Evolutionary conservation across 768 basidiomycete species (phyloP), one percentile per base, ranked within the genome.

Genomic region (Leccinum aurantiacum): DNA sequence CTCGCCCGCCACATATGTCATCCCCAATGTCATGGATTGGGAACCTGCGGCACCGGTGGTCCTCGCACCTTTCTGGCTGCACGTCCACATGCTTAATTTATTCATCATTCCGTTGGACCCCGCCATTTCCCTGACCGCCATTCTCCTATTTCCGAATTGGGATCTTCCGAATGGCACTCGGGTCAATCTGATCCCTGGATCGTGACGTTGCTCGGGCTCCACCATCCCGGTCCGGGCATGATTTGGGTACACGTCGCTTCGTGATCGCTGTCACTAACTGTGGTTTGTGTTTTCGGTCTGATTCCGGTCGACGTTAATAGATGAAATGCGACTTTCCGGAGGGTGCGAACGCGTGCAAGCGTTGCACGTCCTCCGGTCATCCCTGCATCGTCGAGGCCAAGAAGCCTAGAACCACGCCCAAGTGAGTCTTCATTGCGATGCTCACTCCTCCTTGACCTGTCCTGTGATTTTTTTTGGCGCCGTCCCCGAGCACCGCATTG

Each of bases 301-400:
- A 49, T 55, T 58, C 63, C 64, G 65, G 64, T 47, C 33, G 54
- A 61, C 19, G 41, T 35, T 29, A 29, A 60, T 63, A 92, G 89
- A 93, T 93, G 91, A 92, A 88, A 79, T 93, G 91, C 75, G 87
- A 87, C 65, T 92, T 93, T 70, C 87, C 87, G 41, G 79, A 78
- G 63, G 79, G 84, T 60, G 85, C 88, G 56, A 86, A 84, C 67
- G 85, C 88, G n/a, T 93, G 91, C 76, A 86, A 82, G 68, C 83
- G 91, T 52, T 93, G 91, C 74, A 87, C 83, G 65, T 66, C 80
- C 27, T 83, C 86, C 54, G 86, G 88, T 1, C 89, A 91, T 74
- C 79, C 84, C 47, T 93, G 91, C 71, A 85, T 92, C 64, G 90
- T 93, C 41, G 91, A 92, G 74, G 90, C 90, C 53, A 82, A 91